A percentile compares a stretch with the other conserved stretches of the same genome.
These are phyloP conservation scores for Sphagnum contortum DNA, from an alignment of 225 moss, liverwort and hornwort genomes.

Conservation along the genomic window DNA sequence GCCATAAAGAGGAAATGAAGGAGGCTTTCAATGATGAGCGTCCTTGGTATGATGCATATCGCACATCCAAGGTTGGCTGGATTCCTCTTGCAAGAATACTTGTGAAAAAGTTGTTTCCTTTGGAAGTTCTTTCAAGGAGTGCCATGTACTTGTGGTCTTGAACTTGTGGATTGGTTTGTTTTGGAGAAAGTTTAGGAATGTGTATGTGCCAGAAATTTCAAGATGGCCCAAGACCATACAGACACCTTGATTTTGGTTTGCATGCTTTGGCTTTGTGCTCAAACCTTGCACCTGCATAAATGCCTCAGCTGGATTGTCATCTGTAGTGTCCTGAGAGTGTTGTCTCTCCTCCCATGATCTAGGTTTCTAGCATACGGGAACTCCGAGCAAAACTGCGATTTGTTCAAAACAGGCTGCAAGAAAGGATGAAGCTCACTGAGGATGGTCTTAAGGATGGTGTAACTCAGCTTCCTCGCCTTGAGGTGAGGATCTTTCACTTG, in stretches of 20 bases:
- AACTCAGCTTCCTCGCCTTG: slow-evolving; percentile 44
- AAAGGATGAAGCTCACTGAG: slow-evolving; percentile 58
- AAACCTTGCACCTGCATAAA: no score
- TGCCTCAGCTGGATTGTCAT: no score
- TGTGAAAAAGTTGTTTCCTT: no score
- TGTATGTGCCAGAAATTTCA: no score
- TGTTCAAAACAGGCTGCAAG: slow-evolving; percentile 39
- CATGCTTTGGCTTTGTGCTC: no score
- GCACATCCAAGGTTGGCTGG: slow-evolving; percentile 37
- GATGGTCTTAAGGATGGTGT: slow-evolving; percentile 29
- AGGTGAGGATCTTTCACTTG: slow-evolving; percentile 17
- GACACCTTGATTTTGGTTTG: no score
- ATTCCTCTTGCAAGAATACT: background rate
- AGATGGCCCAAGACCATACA: no score
- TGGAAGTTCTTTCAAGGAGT: no score
- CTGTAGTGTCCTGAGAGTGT: no score
- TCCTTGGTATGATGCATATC: slow-evolving; percentile 52
- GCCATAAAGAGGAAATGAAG: slow-evolving; percentile 64
- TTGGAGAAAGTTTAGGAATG: no score
- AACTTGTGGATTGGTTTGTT: no score
- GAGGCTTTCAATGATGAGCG: slow-evolving; percentile 59
- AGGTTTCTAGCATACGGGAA: slow-evolving; percentile 51
- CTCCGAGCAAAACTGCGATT: slow-evolving; percentile 46
- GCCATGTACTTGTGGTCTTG: no score
- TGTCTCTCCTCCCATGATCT: background rate